Conservation (phyloP, 2,329 filamentous ascomycete genomes). For the Diaporthe longicolla region DNA sequence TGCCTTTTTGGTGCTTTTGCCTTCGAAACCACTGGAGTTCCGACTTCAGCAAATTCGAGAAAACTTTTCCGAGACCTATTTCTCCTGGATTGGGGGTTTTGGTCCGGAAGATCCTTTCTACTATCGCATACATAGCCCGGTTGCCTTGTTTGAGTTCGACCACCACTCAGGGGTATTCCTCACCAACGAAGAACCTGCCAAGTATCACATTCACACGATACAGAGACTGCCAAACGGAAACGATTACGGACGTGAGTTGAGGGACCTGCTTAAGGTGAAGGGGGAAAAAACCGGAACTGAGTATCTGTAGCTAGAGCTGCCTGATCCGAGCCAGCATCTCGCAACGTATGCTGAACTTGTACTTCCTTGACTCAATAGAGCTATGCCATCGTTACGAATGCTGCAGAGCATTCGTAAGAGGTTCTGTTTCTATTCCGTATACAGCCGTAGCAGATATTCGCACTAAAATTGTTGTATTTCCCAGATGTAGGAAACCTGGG, state of each 20-base stretch:
- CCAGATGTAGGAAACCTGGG: neutral
- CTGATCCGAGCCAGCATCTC: neutral
- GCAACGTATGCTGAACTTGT: neutral
- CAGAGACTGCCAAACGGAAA: constrained; percentile 80
- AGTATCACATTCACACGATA: constrained; percentile 85
- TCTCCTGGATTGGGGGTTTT: constrained; percentile 82
- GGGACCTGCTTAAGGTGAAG: constrained; percentile 51
- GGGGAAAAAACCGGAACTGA: neutral
- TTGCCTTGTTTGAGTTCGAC: constrained; percentile 82
- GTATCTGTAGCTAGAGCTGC: no score
- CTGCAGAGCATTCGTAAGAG: no score
- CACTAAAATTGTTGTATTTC: neutral
- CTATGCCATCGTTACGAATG: neutral
- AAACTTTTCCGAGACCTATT: constrained; percentile 79
- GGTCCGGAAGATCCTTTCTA: constrained; percentile 80
- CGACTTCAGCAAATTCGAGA: constrained; percentile 68
- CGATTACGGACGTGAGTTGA: constrained; percentile 76
- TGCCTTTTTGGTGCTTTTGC: constrained; percentile 79
- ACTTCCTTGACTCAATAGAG: no score
- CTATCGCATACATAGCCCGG: constrained; percentile 82
- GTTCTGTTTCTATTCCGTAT: no score
- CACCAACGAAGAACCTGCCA: constrained; percentile 78
- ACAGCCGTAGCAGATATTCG: no score
- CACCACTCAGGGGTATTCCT: constrained; percentile 85
- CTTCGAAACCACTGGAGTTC: constrained; percentile 65